A percentile compares a stretch with the other conserved stretches of the same genome.
Conservation (phyloP, 352 stramenopile species). For the Globisporangium apiculatum region DNA sequence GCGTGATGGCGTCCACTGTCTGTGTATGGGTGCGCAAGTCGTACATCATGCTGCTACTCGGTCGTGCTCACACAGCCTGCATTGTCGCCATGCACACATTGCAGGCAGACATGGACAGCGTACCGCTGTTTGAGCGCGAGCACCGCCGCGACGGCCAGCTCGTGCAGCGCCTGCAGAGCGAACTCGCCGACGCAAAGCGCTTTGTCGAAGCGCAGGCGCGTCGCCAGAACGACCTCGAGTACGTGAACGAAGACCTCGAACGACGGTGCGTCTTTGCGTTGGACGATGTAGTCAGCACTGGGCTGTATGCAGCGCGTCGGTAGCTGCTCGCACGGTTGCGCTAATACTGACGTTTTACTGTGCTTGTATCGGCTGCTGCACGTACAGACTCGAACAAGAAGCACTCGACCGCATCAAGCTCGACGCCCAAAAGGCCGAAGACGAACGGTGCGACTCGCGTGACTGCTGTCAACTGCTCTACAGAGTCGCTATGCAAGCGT, state of each 20-base stretch:
- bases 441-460: conserved; percentile 53
- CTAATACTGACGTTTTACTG: not conserved
- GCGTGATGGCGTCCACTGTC: too few species aligned
- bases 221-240: conserved; percentile 82
- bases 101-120: conserved; percentile 72
- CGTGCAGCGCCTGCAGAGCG: conserved; percentile 78
- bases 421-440: conserved; percentile 72
- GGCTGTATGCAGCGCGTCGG: too few species aligned
- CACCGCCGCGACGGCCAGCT: conserved; percentile 81
- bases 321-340: not conserved
- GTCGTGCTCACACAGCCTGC: not conserved
- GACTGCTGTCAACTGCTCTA: not conserved
- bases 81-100: not conserved
- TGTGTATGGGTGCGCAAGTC: too few species aligned
- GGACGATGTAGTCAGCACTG: too few species aligned
- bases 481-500: too few species aligned
- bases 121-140: conserved; percentile 82
- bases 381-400: conserved; percentile 58
- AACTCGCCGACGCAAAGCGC: conserved; percentile 78
- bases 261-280: conserved; percentile 26
- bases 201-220: conserved; percentile 76
- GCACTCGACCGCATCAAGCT: conserved; percentile 78
- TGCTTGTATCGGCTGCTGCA: not conserved
- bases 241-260: conserved; percentile 84
- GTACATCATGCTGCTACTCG: not conserved